Conservation (phyloP, 2,329 filamentous ascomycete species). For the Aspergillus vadensis region DNA sequence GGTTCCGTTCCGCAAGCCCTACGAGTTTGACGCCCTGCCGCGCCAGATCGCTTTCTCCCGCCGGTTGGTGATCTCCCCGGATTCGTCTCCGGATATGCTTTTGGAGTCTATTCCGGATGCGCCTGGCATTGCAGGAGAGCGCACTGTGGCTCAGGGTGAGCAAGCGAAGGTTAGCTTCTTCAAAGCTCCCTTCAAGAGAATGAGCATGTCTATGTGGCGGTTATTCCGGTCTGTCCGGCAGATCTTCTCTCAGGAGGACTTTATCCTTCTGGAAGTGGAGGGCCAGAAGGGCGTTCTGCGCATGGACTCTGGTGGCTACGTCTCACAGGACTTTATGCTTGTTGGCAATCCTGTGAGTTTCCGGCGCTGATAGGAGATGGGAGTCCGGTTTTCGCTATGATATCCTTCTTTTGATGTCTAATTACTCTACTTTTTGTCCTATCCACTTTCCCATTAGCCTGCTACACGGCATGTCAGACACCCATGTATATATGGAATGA, state of each 20-base stretch:
- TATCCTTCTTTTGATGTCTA: slow-evolving; percentile 17
- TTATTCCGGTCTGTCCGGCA: slow-evolving; percentile 40
- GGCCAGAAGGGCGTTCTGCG: slow-evolving; percentile 39
- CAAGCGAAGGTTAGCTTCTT: slow-evolving; percentile 32
- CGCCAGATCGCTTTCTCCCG: slow-evolving; percentile 39
- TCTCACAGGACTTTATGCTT: slow-evolving; percentile 38
- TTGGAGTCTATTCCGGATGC: slow-evolving; percentile 14
- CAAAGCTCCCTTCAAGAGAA: slow-evolving; percentile 34
- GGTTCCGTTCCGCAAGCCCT: slow-evolving; percentile 42
- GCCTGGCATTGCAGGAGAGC: background rate
- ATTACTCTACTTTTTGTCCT: slow-evolving; percentile 11
- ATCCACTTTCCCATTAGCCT: background rate
- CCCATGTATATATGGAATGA: slow-evolving; percentile 16
- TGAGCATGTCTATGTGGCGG: slow-evolving; percentile 34
- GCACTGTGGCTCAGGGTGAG: slow-evolving; percentile 14
- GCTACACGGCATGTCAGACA: background rate
- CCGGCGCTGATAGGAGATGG: slow-evolving; percentile 5
- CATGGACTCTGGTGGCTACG: slow-evolving; percentile 41
- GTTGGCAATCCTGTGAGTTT: slow-evolving; percentile 33
- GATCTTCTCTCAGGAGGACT: slow-evolving; percentile 44
- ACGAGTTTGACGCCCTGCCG: slow-evolving; percentile 35
- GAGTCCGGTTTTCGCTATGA: slow-evolving; percentile 1
- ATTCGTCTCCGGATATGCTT: slow-evolving; percentile 23
- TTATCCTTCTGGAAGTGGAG: slow-evolving; percentile 41
- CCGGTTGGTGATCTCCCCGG: slow-evolving; percentile 33